Evolutionary conservation across 768 basidiomycete genomes (phyloP).

Genomic region (Leucosporidium creatinivorum): DNA sequence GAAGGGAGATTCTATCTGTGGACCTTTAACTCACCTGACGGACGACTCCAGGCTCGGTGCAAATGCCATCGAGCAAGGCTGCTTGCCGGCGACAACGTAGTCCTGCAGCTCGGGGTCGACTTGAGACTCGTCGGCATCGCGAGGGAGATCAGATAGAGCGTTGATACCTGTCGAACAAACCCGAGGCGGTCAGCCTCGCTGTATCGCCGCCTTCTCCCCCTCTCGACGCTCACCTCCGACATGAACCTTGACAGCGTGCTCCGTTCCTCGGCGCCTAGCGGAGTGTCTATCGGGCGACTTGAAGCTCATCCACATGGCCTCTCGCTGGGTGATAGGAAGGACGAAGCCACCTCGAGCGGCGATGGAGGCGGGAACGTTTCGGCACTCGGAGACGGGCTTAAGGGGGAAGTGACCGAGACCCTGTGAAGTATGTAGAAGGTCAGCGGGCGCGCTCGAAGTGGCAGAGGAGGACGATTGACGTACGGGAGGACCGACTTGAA

Average conservation of each 20-base stretch:
- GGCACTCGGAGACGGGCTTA: not conserved
- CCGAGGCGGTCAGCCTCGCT: not conserved
- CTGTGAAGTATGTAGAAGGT: not conserved
- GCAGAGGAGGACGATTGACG: not conserved
- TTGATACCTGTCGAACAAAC: not conserved
- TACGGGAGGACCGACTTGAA: not conserved
- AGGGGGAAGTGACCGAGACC: not conserved
- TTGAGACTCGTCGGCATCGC: not conserved
- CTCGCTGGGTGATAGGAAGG: not conserved
- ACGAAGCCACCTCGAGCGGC: not conserved
- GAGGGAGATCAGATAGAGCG: not conserved
- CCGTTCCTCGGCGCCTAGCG: not conserved
- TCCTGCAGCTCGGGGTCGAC: not conserved
- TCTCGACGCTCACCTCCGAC: not conserved
- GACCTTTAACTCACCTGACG: not conserved
- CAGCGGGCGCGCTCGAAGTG: too few relatives aligned
- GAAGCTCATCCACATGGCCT: conserved; percentile 3
- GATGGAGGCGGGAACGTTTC: not conserved
- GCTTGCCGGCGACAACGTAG: not conserved
- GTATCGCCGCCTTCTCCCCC: not conserved
- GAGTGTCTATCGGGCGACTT: too few relatives aligned
- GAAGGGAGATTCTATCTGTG: not conserved
- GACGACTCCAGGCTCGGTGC: conserved; percentile 3
- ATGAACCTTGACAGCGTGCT: not conserved
- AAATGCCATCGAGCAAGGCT: not conserved